Conservation (phyloP, 768 basidiomycete species). For the Astraeus odoratus region DNA sequence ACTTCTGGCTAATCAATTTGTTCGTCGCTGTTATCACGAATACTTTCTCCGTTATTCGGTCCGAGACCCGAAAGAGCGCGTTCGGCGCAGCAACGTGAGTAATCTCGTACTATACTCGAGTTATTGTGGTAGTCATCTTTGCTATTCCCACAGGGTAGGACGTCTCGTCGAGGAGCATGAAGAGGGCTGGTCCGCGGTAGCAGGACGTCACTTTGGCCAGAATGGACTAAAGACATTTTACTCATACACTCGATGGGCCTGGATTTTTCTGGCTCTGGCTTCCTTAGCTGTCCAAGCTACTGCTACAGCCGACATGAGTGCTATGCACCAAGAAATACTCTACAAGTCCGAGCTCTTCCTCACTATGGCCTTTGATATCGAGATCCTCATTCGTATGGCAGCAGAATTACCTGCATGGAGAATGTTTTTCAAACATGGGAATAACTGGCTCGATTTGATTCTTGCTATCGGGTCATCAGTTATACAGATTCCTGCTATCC, state of each 20-base stretch:
- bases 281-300: slow-evolving; percentile 72
- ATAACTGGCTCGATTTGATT: slow-evolving; percentile 69
- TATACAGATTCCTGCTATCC: slow-evolving; percentile 80
- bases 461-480: slow-evolving; percentile 70
- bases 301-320: slow-evolving; percentile 43
- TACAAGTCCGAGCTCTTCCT: slow-evolving; percentile 67
- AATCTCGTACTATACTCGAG: not conserved
- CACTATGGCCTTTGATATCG: slow-evolving; percentile 81
- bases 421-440: slow-evolving; percentile 51
- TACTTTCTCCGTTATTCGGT: slow-evolving; percentile 82
- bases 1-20: slow-evolving; percentile 91
- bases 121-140: not conserved
- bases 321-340: slow-evolving; percentile 40
- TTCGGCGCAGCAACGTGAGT: slow-evolving; percentile 63
- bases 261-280: slow-evolving; percentile 68
- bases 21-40: slow-evolving; percentile 96
- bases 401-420: slow-evolving; percentile 80
- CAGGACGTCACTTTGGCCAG: slow-evolving; percentile 36
- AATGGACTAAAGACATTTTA: slow-evolving; percentile 53
- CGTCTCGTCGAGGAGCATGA: slow-evolving; percentile 49
- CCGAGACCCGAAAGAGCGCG: slow-evolving; percentile 83
- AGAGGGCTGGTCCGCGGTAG: slow-evolving; percentile 50
- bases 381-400: slow-evolving; percentile 71
- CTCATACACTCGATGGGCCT: slow-evolving; percentile 57
- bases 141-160: slow-evolving; percentile 26